Conservation (phyloP, 2,329 filamentous ascomycete genomes). For the Diaporthe ampelina region DNA sequence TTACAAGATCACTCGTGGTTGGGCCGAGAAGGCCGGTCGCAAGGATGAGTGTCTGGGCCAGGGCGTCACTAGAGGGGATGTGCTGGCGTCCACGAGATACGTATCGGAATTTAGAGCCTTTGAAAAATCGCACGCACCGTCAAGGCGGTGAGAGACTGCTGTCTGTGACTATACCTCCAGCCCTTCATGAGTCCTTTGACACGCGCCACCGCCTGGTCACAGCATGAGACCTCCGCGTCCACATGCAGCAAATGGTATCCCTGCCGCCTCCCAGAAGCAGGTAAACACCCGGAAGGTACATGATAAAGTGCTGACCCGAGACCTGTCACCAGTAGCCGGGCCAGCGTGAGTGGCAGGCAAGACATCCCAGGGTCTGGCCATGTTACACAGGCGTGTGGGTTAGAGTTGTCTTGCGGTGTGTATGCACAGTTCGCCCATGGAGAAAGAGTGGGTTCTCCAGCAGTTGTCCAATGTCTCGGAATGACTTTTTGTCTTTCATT, state of each 20-base stretch:
- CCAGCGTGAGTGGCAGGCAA: not conserved
- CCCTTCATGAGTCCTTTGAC: not conserved
- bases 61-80: not conserved
- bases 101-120: not conserved
- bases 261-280: not conserved
- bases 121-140: not conserved
- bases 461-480: conserved; percentile 20
- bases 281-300: not conserved
- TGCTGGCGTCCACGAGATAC: not conserved
- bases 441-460: not conserved
- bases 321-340: conserved; percentile 8
- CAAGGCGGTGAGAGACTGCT: not conserved
- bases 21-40: not conserved
- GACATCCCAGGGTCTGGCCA: conserved; percentile 21
- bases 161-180: not conserved
- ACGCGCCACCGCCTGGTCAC: conserved; percentile 10
- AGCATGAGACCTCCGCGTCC: not conserved
- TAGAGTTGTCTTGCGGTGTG: not conserved
- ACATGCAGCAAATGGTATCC: not conserved
- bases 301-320: conserved; percentile 24
- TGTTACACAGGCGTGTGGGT: not conserved
- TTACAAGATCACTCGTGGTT: not conserved
- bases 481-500: not conserved
- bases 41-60: not conserved
- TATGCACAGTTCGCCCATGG: not conserved